Conservation (phyloP, 2,329 filamentous ascomycete species). For the Capronia americana region DNA sequence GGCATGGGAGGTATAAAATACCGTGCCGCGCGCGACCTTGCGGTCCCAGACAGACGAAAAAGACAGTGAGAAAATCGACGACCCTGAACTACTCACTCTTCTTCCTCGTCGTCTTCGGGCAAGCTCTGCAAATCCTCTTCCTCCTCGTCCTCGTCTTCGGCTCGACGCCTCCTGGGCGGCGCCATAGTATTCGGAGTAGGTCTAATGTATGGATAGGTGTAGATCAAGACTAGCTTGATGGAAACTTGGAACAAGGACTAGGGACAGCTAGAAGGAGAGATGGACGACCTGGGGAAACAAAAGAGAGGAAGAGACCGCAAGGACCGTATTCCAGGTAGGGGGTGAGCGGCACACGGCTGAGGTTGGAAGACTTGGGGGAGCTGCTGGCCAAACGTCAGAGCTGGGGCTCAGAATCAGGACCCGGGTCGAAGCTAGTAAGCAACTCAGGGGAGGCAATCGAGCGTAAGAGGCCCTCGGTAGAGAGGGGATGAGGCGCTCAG, state of each 20-base stretch:
- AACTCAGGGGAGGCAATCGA: constrained; percentile 22
- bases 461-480: constrained; percentile 1
- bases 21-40: background rate
- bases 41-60: background rate
- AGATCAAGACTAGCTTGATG: constrained; percentile 16
- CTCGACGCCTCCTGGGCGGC: constrained; percentile 57
- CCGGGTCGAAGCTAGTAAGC: constrained; percentile 20
- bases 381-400: constrained; percentile 34
- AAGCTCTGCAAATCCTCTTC: constrained; percentile 56
- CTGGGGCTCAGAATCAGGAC: constrained; percentile 26
- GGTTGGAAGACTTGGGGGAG: constrained; percentile 29
- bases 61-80: background rate
- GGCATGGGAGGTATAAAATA: background rate
- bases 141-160: constrained; percentile 56
- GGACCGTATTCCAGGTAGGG: constrained; percentile 37
- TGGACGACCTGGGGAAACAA: constrained; percentile 34
- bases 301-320: constrained; percentile 28
- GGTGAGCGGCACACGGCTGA: constrained; percentile 28
- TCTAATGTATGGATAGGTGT: constrained; percentile 13
- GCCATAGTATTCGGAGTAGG: constrained; percentile 45
- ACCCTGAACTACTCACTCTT: constrained; percentile 51
- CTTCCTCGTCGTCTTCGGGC: constrained; percentile 58
- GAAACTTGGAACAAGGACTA: constrained; percentile 11
- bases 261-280: constrained; percentile 37
- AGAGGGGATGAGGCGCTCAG: constrained; percentile 15